Evolutionary conservation across 345 rosid genomes (phyloP), one percentile per base, ranked within the genome.

Genomic region (Pistacia integerrima): DNA sequence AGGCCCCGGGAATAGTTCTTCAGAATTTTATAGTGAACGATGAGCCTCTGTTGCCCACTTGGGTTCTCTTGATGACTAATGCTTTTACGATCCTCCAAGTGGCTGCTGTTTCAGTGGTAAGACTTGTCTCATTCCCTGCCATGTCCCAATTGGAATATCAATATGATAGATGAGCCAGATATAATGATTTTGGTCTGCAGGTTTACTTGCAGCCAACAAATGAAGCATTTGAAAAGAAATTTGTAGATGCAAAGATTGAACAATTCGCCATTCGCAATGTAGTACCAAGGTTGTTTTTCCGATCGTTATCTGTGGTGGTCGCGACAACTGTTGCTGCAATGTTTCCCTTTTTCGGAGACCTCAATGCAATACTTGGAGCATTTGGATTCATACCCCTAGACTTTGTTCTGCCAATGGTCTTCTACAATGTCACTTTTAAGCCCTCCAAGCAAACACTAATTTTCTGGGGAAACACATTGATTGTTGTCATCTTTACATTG

Each of bases 141-240:
- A 73, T 66, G 3, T 41, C 28, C 6, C 8, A 64, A 64, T 36
- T 16, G 49, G 20, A 16, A n/a, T 30, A 64, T 8, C 0, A 36
- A 36, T 18, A 8, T 36, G 25, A 8, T 64, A 16, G 0, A 36
- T 63, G 67, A 9, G 33, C 38, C 41, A 63, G 8, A 33, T 30
- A 33, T 33, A 12, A 12, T 36, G 14, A 51, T 52, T 69, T 33
- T 16, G 22, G 11, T 57, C 10, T 74, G 49, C 73, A 78, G 79
- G 48, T 70, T 48, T 78, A 78, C 57, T 71, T 78, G 41, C 84
- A 82, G 57, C 79, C 84, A 61, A 82, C 81, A 70, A 82, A 75
- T 11, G 79, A 82, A 62, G 74, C 48, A n/a, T 22, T 78, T 0
- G 82, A 82, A 22, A 35, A 60, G 25, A 20, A 30, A 35, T 82